These are phyloP conservation scores for Sonneratia alba DNA, from an alignment of 345 rosid genomes.

Conservation along the genomic window DNA sequence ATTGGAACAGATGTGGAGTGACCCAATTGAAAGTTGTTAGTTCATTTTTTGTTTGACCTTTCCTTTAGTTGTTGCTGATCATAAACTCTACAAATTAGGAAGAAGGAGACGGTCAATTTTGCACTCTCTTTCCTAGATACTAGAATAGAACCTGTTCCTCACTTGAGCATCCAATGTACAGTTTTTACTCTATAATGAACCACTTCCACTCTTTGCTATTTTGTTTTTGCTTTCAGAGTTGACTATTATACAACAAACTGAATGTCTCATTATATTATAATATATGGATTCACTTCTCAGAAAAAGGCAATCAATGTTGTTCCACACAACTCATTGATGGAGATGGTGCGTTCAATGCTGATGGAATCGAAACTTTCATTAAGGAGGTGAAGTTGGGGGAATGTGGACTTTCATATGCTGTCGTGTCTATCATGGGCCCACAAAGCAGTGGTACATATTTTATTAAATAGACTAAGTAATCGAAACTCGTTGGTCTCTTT, in stretches of 20 bases:
- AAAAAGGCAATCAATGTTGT: conserved; percentile 32
- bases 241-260: neutral
- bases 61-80: neutral
- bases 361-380: conserved; percentile 64
- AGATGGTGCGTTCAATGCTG: conserved; percentile 62
- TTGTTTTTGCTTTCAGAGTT: neutral
- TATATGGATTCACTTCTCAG: conserved; percentile 20
- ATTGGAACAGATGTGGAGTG: neutral
- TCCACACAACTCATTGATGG: conserved; percentile 97
- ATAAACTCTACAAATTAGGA: neutral
- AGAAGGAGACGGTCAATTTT: neutral
- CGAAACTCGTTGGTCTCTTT: neutral
- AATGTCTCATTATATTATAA: neutral
- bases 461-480: neutral
- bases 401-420: conserved; percentile 90
- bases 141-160: neutral
- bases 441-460: conserved; percentile 86
- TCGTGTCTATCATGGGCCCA: conserved; percentile 98
- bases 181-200: neutral
- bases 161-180: neutral
- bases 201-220: neutral
- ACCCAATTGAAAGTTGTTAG: neutral
- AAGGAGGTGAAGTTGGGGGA: conserved; percentile 67
- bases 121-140: neutral
- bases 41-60: neutral